These are phyloP conservation scores for Ustilago lituana DNA, from an alignment of 1,284 basidiomycete genomes.

Conservation along the genomic window DNA sequence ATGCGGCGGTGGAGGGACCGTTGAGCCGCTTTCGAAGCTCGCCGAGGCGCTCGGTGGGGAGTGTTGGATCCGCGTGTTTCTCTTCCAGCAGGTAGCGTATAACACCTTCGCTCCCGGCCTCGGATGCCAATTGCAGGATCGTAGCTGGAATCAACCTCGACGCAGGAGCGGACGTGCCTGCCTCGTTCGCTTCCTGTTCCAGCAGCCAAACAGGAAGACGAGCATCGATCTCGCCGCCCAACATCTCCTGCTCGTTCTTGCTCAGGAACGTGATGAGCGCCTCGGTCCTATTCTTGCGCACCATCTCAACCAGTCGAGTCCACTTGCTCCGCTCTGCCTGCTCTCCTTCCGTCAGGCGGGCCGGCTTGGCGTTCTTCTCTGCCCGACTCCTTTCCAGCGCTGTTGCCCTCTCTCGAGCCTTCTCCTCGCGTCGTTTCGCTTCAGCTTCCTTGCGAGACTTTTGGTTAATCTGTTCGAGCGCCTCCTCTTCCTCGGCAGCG, in stretches of 20 bases:
- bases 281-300: slow-evolving; percentile 82
- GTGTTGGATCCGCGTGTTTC: slow-evolving; percentile 82
- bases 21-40: slow-evolving; percentile 20
- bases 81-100: slow-evolving; percentile 83
- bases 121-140: slow-evolving; percentile 81
- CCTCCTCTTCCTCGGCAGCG: slow-evolving; percentile 69
- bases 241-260: slow-evolving; percentile 75
- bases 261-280: slow-evolving; percentile 82
- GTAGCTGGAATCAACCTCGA: slow-evolving; percentile 69
- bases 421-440: slow-evolving; percentile 42
- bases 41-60: slow-evolving; percentile 69
- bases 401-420: slow-evolving; percentile 31
- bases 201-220: slow-evolving; percentile 59
- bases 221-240: slow-evolving; percentile 47
- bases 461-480: slow-evolving; percentile 37
- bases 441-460: slow-evolving; percentile 43
- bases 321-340: slow-evolving; percentile 32
- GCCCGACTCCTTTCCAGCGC: slow-evolving; percentile 28
- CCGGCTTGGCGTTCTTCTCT: slow-evolving; percentile 24
- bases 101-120: slow-evolving; percentile 80
- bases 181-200: slow-evolving; percentile 38
- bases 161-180: slow-evolving; percentile 60
- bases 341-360: slow-evolving; percentile 42
- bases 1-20: neutral
- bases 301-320: slow-evolving; percentile 82